Evolutionary conservation across 441 rosid genomes (phyloP), one percentile per base, ranked within the genome.

Genomic region (Arabidopsis lyrata): DNA sequence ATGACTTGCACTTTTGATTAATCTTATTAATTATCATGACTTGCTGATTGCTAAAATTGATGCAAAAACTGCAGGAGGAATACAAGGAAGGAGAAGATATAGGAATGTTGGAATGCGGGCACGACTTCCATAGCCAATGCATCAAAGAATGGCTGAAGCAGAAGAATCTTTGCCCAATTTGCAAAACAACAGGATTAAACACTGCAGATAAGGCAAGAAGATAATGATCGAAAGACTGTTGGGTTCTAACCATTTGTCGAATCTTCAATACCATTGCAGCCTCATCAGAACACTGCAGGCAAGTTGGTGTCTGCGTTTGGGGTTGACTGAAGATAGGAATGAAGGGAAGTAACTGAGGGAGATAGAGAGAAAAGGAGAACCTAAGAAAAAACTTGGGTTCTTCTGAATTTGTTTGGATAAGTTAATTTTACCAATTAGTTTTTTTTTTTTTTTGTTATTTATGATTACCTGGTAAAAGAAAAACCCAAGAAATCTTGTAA

Each of bases 81-180:
- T 88, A 88, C 52, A 84, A 66, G 0, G 83, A 87, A 9, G 93
- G 91, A 76, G 90, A 91, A 60, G 89, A 86, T 48, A 56, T 90
- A 10, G 98, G 98, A 41, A 82, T 76, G 18, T 78, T 93, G 62
- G 93, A 91, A 54, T 92, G 99, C 2, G 90, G 91, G 38, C 99
- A 92, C 47, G 86, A 80, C 64, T 93, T 90, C 70, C 98, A 95
- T 75, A 41, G 81, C 2, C 77, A 75, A 34, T 95, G 97, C 63
- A 81, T 92, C 58, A 87, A 90, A 76, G 84, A 89, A 63, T 91
- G 98, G 96, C 64, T 88, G 68, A 85, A 77, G 82, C 81, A 34
- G 63, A 90, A 90, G 82, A 90, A 90, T 67, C 65, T 85, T 57
- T 90, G 93, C 81, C 96, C 93, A 27, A 81, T 87, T 41, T 86